Conservation (phyloP, 2,329 filamentous ascomycete species). For the Hymenoscyphus occultus region DNA sequence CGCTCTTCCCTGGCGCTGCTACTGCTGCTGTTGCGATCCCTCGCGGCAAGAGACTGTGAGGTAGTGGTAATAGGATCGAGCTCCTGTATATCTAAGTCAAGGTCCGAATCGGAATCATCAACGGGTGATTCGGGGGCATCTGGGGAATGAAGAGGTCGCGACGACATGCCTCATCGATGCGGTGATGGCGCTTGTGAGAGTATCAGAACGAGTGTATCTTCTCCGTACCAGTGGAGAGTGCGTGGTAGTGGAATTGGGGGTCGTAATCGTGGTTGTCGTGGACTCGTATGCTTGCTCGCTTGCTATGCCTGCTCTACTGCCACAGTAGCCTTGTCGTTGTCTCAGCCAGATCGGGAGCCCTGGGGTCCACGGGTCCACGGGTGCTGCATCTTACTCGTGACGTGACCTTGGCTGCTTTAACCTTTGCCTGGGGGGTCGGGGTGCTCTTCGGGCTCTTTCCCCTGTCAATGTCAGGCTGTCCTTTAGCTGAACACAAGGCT, state of each 20-base stretch:
- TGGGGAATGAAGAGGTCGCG: constrained; percentile 35
- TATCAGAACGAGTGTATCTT: neutral
- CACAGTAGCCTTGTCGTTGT: constrained; percentile 27
- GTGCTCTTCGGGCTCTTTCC: too few species aligned
- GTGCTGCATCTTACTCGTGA: too few species aligned
- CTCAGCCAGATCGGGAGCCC: constrained; percentile 9
- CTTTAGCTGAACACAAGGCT: too few species aligned
- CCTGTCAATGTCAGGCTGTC: too few species aligned
- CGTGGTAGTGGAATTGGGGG: neutral
- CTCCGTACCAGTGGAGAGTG: neutral
- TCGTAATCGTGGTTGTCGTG: neutral
- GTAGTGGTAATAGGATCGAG: constrained; percentile 58
- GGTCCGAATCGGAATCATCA: constrained; percentile 72
- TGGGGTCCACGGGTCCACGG: too few species aligned
- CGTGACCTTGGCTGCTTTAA: too few species aligned
- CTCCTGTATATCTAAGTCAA: constrained; percentile 75
- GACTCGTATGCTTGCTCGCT: too few species aligned
- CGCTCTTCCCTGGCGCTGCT: constrained; percentile 30
- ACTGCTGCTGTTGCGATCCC: constrained; percentile 20
- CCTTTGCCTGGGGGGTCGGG: too few species aligned
- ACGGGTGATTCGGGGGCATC: constrained; percentile 56
- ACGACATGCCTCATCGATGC: constrained; percentile 40
- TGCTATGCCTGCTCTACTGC: neutral
- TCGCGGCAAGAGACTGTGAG: constrained; percentile 25
- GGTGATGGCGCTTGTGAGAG: constrained; percentile 18